Evolutionary conservation across 768 basidiomycete genomes (phyloP), one percentile per base, ranked within the genome.

Genomic region (Vararia minispora): DNA sequence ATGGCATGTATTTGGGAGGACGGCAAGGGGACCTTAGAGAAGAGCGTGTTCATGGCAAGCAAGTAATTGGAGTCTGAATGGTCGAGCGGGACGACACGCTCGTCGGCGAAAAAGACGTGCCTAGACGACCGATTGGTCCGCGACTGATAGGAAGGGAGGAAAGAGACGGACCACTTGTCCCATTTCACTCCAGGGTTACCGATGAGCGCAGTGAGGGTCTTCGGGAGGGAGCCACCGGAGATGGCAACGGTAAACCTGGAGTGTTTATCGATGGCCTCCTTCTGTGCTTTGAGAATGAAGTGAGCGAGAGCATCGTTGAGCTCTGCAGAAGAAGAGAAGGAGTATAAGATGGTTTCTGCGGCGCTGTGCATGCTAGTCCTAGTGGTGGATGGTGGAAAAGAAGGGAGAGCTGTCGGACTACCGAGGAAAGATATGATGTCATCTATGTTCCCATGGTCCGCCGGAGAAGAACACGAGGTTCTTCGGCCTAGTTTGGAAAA

Each of bases 91-190:
- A 99, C 95, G 44, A 79, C 76, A 38, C 95, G 85, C 63, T 99
- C 95, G 60, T 99, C 95, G 22, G 80, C 89, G 54, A 95, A 99
- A 64, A 84, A 99, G 52, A 98, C 79, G 47, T 97, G 91, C 95
- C 94, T 98, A 56, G 22, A 21, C 9, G 26, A 6, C 30, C 12
- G 24, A 29, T 22, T 43, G 29, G 37, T 8, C 24, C 17, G 37
- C 32, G 33, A 40, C 29, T 26, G 31, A 29, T 13, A 14, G 33
- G 36, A 5, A 17, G 30, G n/a, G 20, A 8, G 27, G 5, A 25
- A 31, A 14, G n/a, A 30, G 34, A 6, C 69, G 42, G 49, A 89
- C 94, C 95, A 99, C 58, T 87, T 86, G 54, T 91, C 78, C 94
- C 95, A 99, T 58, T 80, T 82, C 13, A 89, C 72, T 26, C 68